Evolutionary conservation across 257 asterid genomes (phyloP).

Genomic region (Nicotiana noctiflora): DNA sequence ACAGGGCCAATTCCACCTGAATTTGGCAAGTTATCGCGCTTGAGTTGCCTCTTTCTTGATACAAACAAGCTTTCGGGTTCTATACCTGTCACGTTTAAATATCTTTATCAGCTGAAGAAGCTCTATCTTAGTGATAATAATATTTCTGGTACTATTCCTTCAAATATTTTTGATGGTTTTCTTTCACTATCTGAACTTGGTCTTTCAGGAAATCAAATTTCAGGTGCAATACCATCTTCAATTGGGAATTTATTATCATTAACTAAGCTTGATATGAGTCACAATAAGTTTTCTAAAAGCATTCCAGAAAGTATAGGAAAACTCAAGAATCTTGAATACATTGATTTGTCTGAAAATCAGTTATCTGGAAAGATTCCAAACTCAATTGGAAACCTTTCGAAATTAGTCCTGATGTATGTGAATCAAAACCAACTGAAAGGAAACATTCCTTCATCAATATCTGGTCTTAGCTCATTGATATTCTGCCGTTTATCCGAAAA

Average conservation of each 20-base stretch:
- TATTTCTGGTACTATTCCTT: conserved; percentile 44
- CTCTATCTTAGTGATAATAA: conserved; percentile 33
- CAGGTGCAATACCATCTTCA: conserved; percentile 47
- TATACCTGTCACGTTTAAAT: conserved; percentile 29
- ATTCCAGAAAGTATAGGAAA: conserved; percentile 43
- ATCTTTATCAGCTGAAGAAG: conserved; percentile 17
- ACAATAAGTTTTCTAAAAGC: conserved; percentile 36
- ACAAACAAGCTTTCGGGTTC: conserved; percentile 40
- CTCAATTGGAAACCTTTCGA: conserved; percentile 33
- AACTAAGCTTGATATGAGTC: conserved; percentile 28
- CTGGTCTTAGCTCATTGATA: conserved; percentile 31
- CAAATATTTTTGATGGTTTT: conserved; percentile 16
- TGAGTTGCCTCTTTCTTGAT: conserved; percentile 29
- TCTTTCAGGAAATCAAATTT: conserved; percentile 36
- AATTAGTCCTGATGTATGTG: conserved; percentile 21
- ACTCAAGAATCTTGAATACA: conserved; percentile 23
- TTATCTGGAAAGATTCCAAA: conserved; percentile 45
- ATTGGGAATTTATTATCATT: conserved; percentile 32
- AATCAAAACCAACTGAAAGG: conserved; percentile 38
- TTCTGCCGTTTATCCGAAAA: conserved; percentile 36
- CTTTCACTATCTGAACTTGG: conserved; percentile 29
- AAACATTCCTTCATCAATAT: conserved; percentile 47
- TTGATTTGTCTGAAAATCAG: conserved; percentile 42
- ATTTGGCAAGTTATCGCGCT: conserved; percentile 32
- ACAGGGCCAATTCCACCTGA: conserved; percentile 45